Conservation (phyloP, 2,329 filamentous ascomycete genomes). For the Cladosporium phlei region DNA sequence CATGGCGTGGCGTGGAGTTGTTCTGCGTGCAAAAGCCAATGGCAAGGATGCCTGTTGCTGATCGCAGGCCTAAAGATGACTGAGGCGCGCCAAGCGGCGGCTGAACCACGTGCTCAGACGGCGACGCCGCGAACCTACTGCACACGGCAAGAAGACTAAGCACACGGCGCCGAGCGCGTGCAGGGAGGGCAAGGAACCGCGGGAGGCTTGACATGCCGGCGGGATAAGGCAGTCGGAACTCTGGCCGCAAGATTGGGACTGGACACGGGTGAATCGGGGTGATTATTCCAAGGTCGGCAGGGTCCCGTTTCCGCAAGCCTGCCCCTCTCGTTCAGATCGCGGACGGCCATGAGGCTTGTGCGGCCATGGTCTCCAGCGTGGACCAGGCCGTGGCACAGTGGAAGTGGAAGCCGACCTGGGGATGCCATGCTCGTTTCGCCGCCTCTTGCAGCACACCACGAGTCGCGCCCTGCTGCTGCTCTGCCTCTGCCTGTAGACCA, state of each 20-base stretch:
- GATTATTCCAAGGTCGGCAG: conserved; percentile 1
- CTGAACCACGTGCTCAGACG: conserved; percentile 6
- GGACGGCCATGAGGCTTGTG: conserved; percentile 14
- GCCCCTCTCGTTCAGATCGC: conserved; percentile 8
- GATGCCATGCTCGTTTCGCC: background rate
- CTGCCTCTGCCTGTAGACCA: too few species aligned
- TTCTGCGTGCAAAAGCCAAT: conserved; percentile 1
- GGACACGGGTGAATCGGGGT: too few species aligned
- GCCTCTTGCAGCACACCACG: too few species aligned
- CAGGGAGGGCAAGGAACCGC: background rate
- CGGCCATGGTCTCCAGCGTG: too few species aligned
- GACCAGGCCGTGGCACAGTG: too few species aligned
- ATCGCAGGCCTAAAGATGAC: conserved; percentile 1
- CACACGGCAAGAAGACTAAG: conserved; percentile 6
- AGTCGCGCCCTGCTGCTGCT: background rate
- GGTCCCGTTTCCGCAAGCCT: conserved; percentile 5
- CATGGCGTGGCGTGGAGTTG: background rate
- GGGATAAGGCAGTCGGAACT: conserved; percentile 1
- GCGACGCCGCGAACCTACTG: conserved; percentile 5
- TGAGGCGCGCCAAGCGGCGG: conserved; percentile 2
- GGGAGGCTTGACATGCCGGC: conserved; percentile 6
- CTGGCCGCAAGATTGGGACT: background rate
- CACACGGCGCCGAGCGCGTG: background rate
- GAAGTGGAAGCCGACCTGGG: background rate
- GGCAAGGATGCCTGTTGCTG: conserved; percentile 5